Conservation (phyloP, 1,284 basidiomycete genomes). For the Fistulinella cinereoalba region DNA sequence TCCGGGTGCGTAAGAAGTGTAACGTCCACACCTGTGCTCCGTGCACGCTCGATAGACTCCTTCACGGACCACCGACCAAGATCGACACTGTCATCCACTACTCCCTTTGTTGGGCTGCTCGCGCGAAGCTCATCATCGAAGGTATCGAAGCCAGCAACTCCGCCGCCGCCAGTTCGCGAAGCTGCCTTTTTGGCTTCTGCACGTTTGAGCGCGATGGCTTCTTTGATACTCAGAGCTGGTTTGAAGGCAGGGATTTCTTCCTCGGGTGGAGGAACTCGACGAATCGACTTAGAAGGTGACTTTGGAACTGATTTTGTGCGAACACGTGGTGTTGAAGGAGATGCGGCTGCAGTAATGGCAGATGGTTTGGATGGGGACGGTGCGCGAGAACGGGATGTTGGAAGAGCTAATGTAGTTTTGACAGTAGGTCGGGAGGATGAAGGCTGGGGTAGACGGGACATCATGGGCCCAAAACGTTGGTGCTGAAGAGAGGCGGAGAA, state of each 20-base stretch:
- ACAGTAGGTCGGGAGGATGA: slow-evolving; percentile 39
- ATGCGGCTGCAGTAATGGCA: slow-evolving; percentile 23
- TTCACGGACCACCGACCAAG: slow-evolving; percentile 67
- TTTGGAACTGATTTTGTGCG: slow-evolving; percentile 40
- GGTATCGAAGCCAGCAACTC: slow-evolving; percentile 18
- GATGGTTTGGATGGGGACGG: slow-evolving; percentile 38
- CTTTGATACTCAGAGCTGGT: slow-evolving; percentile 55
- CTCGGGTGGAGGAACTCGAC: slow-evolving; percentile 28
- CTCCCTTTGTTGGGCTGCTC: slow-evolving; percentile 25
- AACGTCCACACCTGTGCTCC: slow-evolving; percentile 61
- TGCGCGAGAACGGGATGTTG: slow-evolving; percentile 31
- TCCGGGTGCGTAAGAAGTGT: slow-evolving; percentile 34
- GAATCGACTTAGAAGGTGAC: slow-evolving; percentile 36
- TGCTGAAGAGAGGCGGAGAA: neutral
- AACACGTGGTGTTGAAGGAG: slow-evolving; percentile 23
- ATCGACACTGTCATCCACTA: slow-evolving; percentile 50
- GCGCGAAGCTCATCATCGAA: slow-evolving; percentile 43
- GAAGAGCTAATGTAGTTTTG: slow-evolving; percentile 27
- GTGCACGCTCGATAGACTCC: slow-evolving; percentile 72
- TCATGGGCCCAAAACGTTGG: neutral
- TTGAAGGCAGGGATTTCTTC: slow-evolving; percentile 33
- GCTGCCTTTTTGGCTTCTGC: slow-evolving; percentile 68
- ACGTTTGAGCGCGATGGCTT: slow-evolving; percentile 70
- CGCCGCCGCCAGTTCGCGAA: slow-evolving; percentile 21
- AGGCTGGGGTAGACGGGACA: slow-evolving; percentile 52